These are phyloP conservation scores for Verticillium isaacii DNA, from an alignment of 2,329 filamentous ascomycete genomes.

Conservation along the genomic window DNA sequence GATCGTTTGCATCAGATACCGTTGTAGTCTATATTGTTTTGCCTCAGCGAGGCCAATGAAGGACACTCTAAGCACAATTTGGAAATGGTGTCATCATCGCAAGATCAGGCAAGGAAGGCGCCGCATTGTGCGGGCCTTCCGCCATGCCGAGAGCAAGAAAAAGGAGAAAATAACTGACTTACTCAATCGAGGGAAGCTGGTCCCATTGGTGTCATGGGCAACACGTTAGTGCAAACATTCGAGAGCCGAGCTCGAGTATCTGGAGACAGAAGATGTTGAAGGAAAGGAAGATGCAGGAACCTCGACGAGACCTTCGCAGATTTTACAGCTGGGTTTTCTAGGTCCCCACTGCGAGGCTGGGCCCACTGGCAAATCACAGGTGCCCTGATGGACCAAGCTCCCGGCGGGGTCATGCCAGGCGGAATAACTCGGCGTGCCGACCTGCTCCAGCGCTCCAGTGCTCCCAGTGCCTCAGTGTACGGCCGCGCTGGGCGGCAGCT, in stretches of 20 bases:
- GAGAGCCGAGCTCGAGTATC: not conserved
- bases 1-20: slow-evolving; percentile 71
- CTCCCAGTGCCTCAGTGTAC: not conserved
- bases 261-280: not conserved
- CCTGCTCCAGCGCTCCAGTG: not conserved
- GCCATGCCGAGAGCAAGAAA: slow-evolving; percentile 3
- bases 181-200: slow-evolving; percentile 13
- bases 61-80: slow-evolving; percentile 52
- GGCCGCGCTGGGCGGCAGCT: not conserved
- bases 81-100: slow-evolving; percentile 56
- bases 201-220: not conserved
- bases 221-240: not conserved
- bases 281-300: not conserved
- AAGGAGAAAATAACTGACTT: slow-evolving; percentile 10
- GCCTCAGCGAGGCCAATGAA: slow-evolving; percentile 58
- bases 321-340: not conserved
- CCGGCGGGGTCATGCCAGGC: not conserved
- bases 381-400: not conserved
- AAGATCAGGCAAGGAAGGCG: slow-evolving; percentile 9
- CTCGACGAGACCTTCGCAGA: not conserved
- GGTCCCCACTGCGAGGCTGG: not conserved
- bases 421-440: slow-evolving; percentile 4
- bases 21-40: slow-evolving; percentile 85
- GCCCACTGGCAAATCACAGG: not conserved
- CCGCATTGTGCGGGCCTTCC: slow-evolving; percentile 8